Conservation (phyloP, 345 rosid species). For the Cochlearia excelsa region DNA sequence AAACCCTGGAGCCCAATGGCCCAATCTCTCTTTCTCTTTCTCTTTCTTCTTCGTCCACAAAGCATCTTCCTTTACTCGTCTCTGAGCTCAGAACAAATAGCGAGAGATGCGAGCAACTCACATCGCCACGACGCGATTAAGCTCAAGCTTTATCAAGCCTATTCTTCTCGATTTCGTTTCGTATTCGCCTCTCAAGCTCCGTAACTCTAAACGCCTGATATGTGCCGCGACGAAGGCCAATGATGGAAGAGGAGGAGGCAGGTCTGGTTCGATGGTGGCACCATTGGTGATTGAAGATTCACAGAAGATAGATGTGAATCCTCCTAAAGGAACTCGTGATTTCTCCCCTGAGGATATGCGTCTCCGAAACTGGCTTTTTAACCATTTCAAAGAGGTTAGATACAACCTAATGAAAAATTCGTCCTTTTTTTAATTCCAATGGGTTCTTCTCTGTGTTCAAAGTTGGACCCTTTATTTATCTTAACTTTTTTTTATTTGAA, state of each 20-base stretch:
- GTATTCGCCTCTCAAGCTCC: constrained; percentile 13
- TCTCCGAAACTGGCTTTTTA: constrained; percentile 84
- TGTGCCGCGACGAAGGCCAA: constrained; percentile 39
- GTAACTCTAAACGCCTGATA: constrained; percentile 34
- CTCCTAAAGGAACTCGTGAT: constrained; percentile 91
- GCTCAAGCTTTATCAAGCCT: constrained; percentile 38
- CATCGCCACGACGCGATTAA: constrained; percentile 16
- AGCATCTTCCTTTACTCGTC: no score
- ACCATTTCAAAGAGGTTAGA: constrained; percentile 75
- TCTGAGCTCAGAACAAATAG: no score
- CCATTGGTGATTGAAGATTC: constrained; percentile 43
- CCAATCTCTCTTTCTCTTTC: no score
- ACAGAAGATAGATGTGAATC: constrained; percentile 76
- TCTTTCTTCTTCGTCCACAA: no score
- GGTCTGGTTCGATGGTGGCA: constrained; percentile 59
- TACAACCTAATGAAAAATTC: no score
- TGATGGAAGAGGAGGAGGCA: constrained; percentile 31
- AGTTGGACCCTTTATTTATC: background rate
- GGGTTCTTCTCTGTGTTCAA: background rate
- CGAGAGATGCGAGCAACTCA: no score
- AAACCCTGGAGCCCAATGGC: no score
- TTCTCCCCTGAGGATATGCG: constrained; percentile 95
- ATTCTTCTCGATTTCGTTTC: constrained; percentile 20
- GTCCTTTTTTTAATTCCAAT: no score
- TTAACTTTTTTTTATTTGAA: background rate